Evolutionary conservation across 179 eudicot species (phyloP).

Genomic region (Silene noctiflora): DNA sequence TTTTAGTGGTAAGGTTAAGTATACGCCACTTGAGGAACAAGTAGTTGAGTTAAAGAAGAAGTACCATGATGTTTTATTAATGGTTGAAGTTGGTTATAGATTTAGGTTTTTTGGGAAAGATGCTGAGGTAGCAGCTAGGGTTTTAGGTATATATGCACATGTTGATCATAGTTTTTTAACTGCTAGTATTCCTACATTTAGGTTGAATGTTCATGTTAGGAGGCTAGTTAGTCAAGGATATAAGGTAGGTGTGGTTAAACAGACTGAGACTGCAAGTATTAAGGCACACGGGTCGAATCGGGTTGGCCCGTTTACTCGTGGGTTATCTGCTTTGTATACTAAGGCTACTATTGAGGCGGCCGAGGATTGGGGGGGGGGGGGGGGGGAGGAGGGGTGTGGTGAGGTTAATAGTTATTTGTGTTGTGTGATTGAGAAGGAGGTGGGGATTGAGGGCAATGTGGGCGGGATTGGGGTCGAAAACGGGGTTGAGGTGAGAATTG

Average conservation of each 20-base stretch:
- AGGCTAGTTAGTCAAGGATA: slow-evolving; percentile 86
- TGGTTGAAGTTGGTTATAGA: slow-evolving; percentile 90
- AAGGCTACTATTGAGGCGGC: slow-evolving; percentile 92
- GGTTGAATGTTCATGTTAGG: slow-evolving; percentile 85
- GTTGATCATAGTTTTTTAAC: slow-evolving; percentile 86
- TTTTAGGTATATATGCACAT: slow-evolving; percentile 75
- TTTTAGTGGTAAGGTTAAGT: slow-evolving; percentile 34
- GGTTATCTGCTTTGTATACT: slow-evolving; percentile 84
- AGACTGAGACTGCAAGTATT: slow-evolving; percentile 81
- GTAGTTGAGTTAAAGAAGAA: slow-evolving; percentile 66
- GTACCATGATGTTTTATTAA: slow-evolving; percentile 78
- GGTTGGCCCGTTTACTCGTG: slow-evolving; percentile 78
- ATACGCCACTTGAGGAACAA: slow-evolving; percentile 85
- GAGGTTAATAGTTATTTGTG: slow-evolving; percentile 65
- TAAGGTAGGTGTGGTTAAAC: slow-evolving; percentile 94
- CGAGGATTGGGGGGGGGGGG: slow-evolving; percentile 75
- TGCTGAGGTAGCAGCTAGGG: slow-evolving; percentile 88
- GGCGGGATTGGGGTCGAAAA: slow-evolving; percentile 34
- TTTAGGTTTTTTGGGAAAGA: slow-evolving; percentile 81
- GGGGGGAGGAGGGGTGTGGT: slow-evolving; percentile 68
- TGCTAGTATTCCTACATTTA: slow-evolving; percentile 91
- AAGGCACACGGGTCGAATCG: slow-evolving; percentile 85
- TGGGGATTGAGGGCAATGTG: slow-evolving; percentile 25
- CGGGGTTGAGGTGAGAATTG: slow-evolving; percentile 61
- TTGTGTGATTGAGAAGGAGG: slow-evolving; percentile 71